Base-by-base conservation (phyloP, 495 filamentous ascomycete genomes). In the Thermothielavioides terrestris region DNA sequence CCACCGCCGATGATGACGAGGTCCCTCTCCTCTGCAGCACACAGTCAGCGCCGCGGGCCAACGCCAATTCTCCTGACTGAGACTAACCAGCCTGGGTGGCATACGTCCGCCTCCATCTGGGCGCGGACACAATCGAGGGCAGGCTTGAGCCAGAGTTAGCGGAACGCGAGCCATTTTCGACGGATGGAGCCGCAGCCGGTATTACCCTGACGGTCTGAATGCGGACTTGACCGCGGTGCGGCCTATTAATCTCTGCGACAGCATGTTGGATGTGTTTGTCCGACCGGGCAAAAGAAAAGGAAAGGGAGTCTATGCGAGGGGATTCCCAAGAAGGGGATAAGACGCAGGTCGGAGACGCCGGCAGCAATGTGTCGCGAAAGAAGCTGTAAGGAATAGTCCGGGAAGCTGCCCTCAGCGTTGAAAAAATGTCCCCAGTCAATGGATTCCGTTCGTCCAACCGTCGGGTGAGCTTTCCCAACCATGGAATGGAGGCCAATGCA, bases 1-100 rank as follows among this genome's bases (percentile, higher is more conserved):
- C 92, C 92, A 67, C 92, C 92, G 64, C 92, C 92, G 61, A 95
- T 90, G 71, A 96, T 89, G 59, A 96, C 85, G 31, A 95, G 75
- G 68, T 95, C 89, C 64, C 89, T 85, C 65, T 91, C 85, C 61
- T 88, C 89, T 94, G 64, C 55, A 49, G n/a, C 54, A 46, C 28
- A 43, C 55, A 48, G 60, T 65, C 53, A 61, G 57, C 49, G 45
- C 61, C 17, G 18, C 18, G 26, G 26, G 18, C 36, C 46, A 52
- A 27, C 37, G 32, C 26, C 21, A 40, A 12, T 18, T 17, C 12
- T 10, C 12, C 25, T 7, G 20, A 8, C 30, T 17, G 25, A 34
- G 40, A 68, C 82, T 69, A 55, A 92, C 88, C 84, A 68, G 87
- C 74, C 70, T 89, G 78, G 59, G 85, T 84, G 48, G 89, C 88